Percentiles rank a stretch among this genome's conserved stretches.
Conservation (phyloP, 2,329 filamentous ascomycete species). For the Boeremia exigua region DNA sequence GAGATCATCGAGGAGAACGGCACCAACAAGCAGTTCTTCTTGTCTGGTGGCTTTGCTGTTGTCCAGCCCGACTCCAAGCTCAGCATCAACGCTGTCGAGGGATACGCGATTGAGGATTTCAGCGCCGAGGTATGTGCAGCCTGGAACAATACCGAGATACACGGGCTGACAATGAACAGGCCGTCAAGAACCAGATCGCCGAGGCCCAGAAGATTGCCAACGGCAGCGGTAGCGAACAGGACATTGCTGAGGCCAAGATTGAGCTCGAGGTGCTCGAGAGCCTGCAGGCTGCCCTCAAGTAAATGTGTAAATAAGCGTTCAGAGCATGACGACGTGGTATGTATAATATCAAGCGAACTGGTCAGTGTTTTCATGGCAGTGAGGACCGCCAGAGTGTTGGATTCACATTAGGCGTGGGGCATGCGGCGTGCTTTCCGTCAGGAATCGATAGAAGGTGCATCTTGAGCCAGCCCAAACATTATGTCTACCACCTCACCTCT, state of each 20-base stretch:
- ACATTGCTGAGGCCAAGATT: constrained; percentile 98
- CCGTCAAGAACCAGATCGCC: constrained; percentile 85
- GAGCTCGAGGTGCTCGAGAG: constrained; percentile 95
- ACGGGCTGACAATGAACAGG: constrained; percentile 50
- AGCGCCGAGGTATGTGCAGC: constrained; percentile 70
- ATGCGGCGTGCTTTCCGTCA: constrained; percentile 37
- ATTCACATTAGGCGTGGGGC: constrained; percentile 21
- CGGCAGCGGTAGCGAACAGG: constrained; percentile 92
- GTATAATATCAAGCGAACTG: constrained; percentile 41
- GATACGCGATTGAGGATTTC: constrained; percentile 93
- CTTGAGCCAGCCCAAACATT: constrained; percentile 32
- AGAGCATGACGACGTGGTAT: constrained; percentile 35
- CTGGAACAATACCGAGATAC: not conserved
- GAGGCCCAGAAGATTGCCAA: constrained; percentile 95
- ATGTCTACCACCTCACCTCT: constrained; percentile 5
- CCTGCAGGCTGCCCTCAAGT: constrained; percentile 81
- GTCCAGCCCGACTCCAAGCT: constrained; percentile 93
- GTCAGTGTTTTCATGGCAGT: constrained; percentile 9
- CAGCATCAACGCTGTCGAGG: constrained; percentile 99
- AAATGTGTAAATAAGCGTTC: constrained; percentile 60
- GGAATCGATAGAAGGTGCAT: constrained; percentile 45
- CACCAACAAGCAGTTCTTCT: constrained; percentile 95
- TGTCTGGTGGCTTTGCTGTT: constrained; percentile 95
- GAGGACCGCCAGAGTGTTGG: constrained; percentile 1
- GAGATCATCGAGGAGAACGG: constrained; percentile 95